Conservation (phyloP, 352 stramenopile genomes). For the Phytophthora aleatoria region DNA sequence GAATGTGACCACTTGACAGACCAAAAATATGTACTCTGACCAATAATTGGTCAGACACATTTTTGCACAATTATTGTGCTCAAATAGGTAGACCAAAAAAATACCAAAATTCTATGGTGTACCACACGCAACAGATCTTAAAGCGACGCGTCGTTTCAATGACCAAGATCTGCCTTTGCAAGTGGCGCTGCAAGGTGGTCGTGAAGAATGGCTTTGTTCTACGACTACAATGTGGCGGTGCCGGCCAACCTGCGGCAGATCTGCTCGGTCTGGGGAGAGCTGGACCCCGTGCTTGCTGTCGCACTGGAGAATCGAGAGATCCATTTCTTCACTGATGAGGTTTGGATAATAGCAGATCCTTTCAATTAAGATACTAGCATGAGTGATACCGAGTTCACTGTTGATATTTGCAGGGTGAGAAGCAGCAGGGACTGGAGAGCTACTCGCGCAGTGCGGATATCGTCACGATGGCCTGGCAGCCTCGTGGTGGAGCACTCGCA, state of each 20-base stretch:
- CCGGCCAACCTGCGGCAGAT: conserved; percentile 70
- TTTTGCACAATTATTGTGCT: background rate
- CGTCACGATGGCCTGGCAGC: conserved; percentile 88
- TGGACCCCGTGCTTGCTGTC: conserved; percentile 82
- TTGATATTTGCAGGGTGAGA: conserved; percentile 58
- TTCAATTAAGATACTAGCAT: background rate
- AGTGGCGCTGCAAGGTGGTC: background rate
- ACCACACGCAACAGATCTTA: conserved; percentile 14
- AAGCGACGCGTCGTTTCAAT: conserved; percentile 26
- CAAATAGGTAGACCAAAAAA: background rate
- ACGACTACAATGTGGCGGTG: conserved; percentile 81
- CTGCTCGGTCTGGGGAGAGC: conserved; percentile 82
- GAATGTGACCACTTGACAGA: background rate
- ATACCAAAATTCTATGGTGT: background rate
- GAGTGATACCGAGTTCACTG: background rate
- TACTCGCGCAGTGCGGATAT: conserved; percentile 74
- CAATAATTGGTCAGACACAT: too few relatives aligned
- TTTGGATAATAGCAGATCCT: conserved; percentile 18
- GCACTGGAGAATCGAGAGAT: conserved; percentile 84
- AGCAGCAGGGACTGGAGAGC: conserved; percentile 50
- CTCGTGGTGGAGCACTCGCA: conserved; percentile 74
- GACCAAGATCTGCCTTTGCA: conserved; percentile 11
- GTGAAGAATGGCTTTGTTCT: conserved; percentile 69
- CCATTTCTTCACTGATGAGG: conserved; percentile 92
- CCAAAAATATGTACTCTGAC: background rate